Percentiles rank a stretch among this genome's conserved stretches.
phyloP scores from a whole-genome alignment of 768 basidiomycete species.

The Rhizopogon sp. region DNA sequence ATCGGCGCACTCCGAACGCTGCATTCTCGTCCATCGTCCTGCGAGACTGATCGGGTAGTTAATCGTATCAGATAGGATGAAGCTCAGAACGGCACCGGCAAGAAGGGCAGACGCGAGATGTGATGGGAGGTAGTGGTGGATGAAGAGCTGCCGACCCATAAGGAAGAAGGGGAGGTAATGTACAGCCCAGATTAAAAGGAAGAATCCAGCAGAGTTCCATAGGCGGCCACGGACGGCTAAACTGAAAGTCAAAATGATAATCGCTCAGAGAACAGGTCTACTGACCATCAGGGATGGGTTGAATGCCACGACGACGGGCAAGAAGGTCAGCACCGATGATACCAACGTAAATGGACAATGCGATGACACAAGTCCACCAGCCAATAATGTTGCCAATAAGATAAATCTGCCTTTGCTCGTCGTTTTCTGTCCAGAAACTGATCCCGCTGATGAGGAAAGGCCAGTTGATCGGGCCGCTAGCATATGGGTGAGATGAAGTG shows the following conservation, averaged over 20 bases:
- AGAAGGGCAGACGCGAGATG: conserved; percentile 90
- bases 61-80: conserved; percentile 83
- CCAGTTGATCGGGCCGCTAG: conserved; percentile 95
- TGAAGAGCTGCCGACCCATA: conserved; percentile 94
- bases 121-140: conserved; percentile 97
- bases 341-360: conserved; percentile 84
- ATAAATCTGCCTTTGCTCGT: conserved; percentile 88
- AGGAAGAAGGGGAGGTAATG: conserved; percentile 98
- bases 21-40: conserved; percentile 60
- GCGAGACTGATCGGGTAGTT: conserved; percentile 83
- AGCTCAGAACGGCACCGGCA: conserved; percentile 89
- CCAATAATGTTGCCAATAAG: conserved; percentile 90
- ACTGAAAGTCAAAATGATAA: conserved; percentile 1
- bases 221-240: conserved; percentile 88
- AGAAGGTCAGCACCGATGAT: conserved; percentile 87
- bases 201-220: conserved; percentile 95
- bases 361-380: conserved; percentile 92
- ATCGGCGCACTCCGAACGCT: conserved; percentile 57
- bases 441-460: conserved; percentile 95
- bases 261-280: conserved; percentile 9
- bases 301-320: conserved; percentile 77
- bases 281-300: conserved; percentile 87
- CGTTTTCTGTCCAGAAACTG: conserved; percentile 95
- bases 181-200: conserved; percentile 89
- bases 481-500: conserved; percentile 96